Conservation (phyloP, 2,329 filamentous ascomycete species). For the Coniella vitis region DNA sequence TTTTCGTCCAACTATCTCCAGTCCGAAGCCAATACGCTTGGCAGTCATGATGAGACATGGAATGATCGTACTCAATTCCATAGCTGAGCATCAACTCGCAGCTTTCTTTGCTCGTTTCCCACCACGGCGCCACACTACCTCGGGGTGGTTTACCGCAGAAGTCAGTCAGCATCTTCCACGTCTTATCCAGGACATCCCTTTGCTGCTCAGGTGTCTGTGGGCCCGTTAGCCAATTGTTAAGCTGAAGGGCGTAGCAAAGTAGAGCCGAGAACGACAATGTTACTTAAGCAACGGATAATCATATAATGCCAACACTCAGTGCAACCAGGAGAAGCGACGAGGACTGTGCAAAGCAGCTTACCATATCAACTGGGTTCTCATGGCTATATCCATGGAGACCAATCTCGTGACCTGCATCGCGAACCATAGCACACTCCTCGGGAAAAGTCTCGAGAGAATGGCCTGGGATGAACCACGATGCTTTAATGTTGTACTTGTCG, state of each 20-base stretch:
- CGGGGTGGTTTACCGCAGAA: conserved; percentile 67
- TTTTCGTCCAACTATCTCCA: conserved; percentile 61
- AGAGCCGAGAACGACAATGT: not conserved
- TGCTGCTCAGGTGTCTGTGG: conserved; percentile 67
- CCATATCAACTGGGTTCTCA: conserved; percentile 41
- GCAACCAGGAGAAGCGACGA: too few species aligned
- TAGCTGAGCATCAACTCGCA: conserved; percentile 58
- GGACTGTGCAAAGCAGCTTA: not conserved
- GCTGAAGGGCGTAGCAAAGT: not conserved
- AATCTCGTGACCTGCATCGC: conserved; percentile 42
- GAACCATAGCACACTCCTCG: conserved; percentile 35
- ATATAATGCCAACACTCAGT: too few species aligned
- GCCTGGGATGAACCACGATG: conserved; percentile 46
- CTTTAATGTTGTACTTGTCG: conserved; percentile 64
- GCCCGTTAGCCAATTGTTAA: not conserved
- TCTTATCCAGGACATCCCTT: conserved; percentile 67
- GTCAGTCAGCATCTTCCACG: conserved; percentile 62
- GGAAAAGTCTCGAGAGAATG: conserved; percentile 44
- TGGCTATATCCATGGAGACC: conserved; percentile 33
- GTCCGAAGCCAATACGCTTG: conserved; percentile 58
- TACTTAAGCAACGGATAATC: too few species aligned
- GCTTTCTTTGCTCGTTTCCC: conserved; percentile 65
- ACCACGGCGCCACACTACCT: conserved; percentile 67
- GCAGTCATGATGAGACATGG: conserved; percentile 59
- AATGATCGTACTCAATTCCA: conserved; percentile 64